phyloP scores from a whole-genome alignment of 768 basidiomycete genomes.

The Macrolepiota dolichaula region DNA sequence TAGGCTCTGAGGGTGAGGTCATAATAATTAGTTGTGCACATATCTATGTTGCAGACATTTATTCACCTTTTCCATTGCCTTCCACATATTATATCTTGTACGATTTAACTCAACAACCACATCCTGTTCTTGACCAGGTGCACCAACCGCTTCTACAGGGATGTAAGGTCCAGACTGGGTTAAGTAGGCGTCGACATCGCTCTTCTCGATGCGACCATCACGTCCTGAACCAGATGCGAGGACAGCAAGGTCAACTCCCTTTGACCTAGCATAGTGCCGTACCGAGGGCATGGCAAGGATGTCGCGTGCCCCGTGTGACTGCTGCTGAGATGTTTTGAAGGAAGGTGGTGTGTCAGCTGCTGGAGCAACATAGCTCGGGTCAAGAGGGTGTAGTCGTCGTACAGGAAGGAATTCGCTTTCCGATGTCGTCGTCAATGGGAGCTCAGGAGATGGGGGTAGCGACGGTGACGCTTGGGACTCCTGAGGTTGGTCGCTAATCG shows the following conservation, averaged over 20 bases:
- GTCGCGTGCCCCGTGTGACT: constrained; percentile 19
- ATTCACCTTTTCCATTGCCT: constrained; percentile 79
- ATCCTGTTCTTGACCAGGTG: constrained; percentile 32
- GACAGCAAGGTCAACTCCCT: constrained; percentile 53
- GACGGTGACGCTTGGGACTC: constrained; percentile 10
- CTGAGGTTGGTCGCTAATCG: not conserved
- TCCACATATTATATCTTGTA: constrained; percentile 85
- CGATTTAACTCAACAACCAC: constrained; percentile 68
- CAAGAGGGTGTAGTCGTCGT: constrained; percentile 51
- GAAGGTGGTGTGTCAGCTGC: not conserved
- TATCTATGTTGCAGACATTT: not conserved
- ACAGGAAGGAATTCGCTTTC: constrained; percentile 5
- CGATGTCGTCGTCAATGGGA: constrained; percentile 8
- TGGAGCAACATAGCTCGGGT: constrained; percentile 35
- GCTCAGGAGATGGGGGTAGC: constrained; percentile 11
- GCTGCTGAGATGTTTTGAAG: constrained; percentile 12
- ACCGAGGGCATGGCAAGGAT: constrained; percentile 76
- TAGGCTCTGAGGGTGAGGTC: constrained; percentile 51
- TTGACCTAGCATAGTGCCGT: constrained; percentile 69
- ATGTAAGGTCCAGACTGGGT: constrained; percentile 15
- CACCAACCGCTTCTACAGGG: constrained; percentile 11
- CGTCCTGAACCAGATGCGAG: constrained; percentile 70
- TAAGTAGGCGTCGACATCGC: constrained; percentile 67
- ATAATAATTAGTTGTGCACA: not conserved
- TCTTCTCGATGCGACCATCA: constrained; percentile 70